Percentiles rank a stretch among this genome's conserved stretches.
Evolutionary conservation across 805 yeast species (phyloP).

Genomic region (Diddensiella santjacobensis): DNA sequence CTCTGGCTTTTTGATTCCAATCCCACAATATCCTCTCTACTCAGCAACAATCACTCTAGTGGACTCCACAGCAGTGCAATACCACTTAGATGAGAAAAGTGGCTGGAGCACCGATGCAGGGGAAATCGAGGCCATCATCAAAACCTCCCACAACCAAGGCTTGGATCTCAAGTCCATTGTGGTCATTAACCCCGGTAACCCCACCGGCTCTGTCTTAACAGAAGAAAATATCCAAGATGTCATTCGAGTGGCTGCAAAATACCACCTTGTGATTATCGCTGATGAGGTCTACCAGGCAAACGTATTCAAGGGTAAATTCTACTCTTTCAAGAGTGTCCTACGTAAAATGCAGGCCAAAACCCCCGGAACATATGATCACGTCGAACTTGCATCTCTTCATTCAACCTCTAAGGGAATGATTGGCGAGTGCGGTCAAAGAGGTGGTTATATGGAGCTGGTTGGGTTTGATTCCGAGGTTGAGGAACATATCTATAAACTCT

Average conservation of each 20-base stretch:
- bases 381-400: conserved; percentile 89
- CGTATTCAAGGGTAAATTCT: conserved; percentile 74
- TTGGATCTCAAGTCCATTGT: conserved; percentile 72
- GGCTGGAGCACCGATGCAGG: conserved; percentile 80
- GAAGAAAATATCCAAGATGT: conserved; percentile 65
- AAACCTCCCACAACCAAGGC: conserved; percentile 19
- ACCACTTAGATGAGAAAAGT: conserved; percentile 73
- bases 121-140: conserved; percentile 34
- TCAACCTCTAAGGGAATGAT: conserved; percentile 97
- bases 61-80: conserved; percentile 79
- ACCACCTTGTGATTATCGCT: conserved; percentile 84
- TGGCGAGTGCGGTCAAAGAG: conserved; percentile 99
- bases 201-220: conserved; percentile 84
- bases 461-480: conserved; percentile 72
- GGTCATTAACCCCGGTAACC: conserved; percentile 97
- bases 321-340: conserved; percentile 79
- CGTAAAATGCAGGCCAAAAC: conserved; percentile 53
- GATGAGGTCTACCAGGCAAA: conserved; percentile 98
- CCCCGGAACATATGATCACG: conserved; percentile 56
- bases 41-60: conserved; percentile 90
- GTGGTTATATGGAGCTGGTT: conserved; percentile 93
- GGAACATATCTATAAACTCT: conserved; percentile 74
- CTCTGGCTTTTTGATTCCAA: conserved; percentile 77
- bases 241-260: conserved; percentile 73
- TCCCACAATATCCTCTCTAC: conserved; percentile 96